Conservation (phyloP, 306 rosid genomes). For the Rosa rugosa region DNA sequence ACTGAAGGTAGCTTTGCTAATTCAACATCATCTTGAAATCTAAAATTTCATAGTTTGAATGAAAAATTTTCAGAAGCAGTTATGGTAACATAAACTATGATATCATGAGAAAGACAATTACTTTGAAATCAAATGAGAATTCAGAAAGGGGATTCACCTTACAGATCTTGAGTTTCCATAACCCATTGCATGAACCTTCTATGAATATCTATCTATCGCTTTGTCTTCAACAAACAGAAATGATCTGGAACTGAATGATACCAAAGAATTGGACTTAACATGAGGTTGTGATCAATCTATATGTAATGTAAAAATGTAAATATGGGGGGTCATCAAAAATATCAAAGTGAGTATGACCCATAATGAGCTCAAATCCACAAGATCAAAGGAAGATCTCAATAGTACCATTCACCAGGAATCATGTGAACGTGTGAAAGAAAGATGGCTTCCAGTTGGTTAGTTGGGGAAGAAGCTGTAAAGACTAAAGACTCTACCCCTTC, state of each 20-base stretch:
- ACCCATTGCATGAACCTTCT: conserved; percentile 49
- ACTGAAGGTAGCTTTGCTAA: conserved; percentile 19
- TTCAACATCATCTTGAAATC: conserved; percentile 44
- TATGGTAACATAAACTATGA: background rate
- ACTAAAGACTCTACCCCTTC: conserved; percentile 31
- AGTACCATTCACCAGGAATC: conserved; percentile 35
- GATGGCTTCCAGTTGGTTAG: conserved; percentile 18
- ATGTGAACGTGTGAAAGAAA: conserved; percentile 35
- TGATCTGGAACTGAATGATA: conserved; percentile 5
- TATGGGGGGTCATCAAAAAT: conserved; percentile 10
- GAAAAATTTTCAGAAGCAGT: background rate
- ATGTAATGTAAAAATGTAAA: background rate
- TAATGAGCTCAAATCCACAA: conserved; percentile 34
- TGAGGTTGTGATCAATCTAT: conserved; percentile 18
- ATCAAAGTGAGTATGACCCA: conserved; percentile 26
- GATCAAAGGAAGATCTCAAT: conserved; percentile 17
- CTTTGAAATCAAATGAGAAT: background rate
- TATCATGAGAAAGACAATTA: background rate
- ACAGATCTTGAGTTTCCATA: conserved; percentile 60
- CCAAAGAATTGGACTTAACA: background rate
- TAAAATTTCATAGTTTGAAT: conserved; percentile 12
- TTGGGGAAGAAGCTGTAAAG: conserved; percentile 40
- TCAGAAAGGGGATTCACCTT: conserved; percentile 43
- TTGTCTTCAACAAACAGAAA: conserved; percentile 27
- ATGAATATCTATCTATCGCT: conserved; percentile 15